Evolutionary conservation across 331 rosid species (phyloP).

Genomic region (Cucumis variabilis): DNA sequence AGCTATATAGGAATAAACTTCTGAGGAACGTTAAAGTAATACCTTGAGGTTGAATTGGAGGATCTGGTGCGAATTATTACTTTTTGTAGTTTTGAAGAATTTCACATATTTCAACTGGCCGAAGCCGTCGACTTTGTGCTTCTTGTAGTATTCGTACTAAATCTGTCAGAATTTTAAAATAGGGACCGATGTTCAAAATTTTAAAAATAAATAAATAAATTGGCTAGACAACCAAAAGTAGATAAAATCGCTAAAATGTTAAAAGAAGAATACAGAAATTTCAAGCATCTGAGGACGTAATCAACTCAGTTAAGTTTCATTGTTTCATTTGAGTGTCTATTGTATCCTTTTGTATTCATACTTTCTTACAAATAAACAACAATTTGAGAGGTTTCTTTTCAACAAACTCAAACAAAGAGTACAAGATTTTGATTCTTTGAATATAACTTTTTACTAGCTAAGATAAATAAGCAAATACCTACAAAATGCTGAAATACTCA

Average conservation of each 20-base stretch:
- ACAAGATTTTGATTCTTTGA: too few species aligned
- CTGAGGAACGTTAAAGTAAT: background rate
- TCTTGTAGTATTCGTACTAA: constrained; percentile 46
- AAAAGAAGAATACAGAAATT: background rate
- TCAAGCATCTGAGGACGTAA: background rate
- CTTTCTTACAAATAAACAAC: background rate
- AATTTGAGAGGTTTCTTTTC: constrained; percentile 1
- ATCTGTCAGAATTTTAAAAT: constrained; percentile 11
- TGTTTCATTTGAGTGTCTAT: background rate
- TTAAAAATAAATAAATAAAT: background rate
- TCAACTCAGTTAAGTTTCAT: background rate
- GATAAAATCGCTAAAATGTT: background rate
- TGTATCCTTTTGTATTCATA: background rate
- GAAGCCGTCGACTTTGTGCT: constrained; percentile 74
- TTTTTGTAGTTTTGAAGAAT: constrained; percentile 64
- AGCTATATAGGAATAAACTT: background rate
- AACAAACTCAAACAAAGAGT: background rate
- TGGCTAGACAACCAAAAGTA: background rate
- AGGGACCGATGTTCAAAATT: background rate
- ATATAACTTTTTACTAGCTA: background rate
- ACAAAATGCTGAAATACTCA: background rate
- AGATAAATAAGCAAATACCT: background rate
- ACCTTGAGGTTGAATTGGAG: constrained; percentile 73
- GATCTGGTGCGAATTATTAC: constrained; percentile 60
- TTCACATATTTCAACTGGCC: constrained; percentile 74